Conservation (phyloP, 345 rosid genomes). For the Moricandia arvensis region DNA sequence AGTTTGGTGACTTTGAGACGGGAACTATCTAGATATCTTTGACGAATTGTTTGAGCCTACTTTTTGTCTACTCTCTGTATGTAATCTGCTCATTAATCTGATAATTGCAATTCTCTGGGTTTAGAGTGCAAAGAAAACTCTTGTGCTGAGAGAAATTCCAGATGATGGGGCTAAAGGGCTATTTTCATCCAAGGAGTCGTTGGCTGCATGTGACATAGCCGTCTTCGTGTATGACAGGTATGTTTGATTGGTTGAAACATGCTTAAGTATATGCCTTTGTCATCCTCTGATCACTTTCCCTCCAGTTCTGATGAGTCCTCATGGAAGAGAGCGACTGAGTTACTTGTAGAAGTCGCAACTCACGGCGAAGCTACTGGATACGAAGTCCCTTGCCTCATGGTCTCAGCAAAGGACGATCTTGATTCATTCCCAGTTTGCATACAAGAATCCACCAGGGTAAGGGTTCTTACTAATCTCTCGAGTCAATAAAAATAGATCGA, state of each 20-base stretch:
- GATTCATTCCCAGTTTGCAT: constrained; percentile 86
- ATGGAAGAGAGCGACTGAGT: constrained; percentile 82
- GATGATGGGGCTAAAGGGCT: constrained; percentile 67
- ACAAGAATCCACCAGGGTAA: constrained; percentile 93
- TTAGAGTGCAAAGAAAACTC: constrained; percentile 81
- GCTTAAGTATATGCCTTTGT: background rate
- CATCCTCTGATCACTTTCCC: background rate
- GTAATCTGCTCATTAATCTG: background rate
- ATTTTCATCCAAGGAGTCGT: constrained; percentile 68
- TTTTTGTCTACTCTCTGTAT: background rate
- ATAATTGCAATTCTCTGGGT: constrained; percentile 6
- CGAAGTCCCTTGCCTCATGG: constrained; percentile 93
- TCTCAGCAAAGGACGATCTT: constrained; percentile 94
- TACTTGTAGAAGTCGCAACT: constrained; percentile 89
- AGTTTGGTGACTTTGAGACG: background rate
- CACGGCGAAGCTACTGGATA: constrained; percentile 87
- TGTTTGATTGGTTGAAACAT: constrained; percentile 6
- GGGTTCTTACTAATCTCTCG: background rate
- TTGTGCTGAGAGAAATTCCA: constrained; percentile 78
- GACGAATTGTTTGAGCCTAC: background rate
- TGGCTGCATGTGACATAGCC: constrained; percentile 91
- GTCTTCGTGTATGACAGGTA: constrained; percentile 94
- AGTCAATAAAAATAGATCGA: background rate
- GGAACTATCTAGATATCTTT: constrained; percentile 16
- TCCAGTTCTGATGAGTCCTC: constrained; percentile 83